Conservation (phyloP, 139 green algal species). For the Volvox reticuliferus region DNA sequence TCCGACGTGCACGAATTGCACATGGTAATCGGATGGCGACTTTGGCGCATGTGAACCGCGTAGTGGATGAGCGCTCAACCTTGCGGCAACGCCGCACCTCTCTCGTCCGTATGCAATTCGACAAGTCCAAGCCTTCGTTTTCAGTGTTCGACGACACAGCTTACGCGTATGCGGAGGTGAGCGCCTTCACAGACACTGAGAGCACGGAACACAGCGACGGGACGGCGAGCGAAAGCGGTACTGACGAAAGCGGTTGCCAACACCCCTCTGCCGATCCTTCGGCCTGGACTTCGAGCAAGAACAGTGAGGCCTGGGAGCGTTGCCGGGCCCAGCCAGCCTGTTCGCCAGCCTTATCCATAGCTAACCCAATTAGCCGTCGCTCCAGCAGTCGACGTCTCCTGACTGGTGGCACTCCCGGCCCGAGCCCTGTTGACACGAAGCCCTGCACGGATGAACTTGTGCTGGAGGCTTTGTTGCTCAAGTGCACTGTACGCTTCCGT, state of each 20-base stretch:
- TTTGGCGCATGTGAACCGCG: not conserved
- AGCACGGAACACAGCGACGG: not conserved
- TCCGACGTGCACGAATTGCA: not conserved
- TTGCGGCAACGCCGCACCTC: not conserved
- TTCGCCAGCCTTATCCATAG: not conserved
- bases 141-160: not conserved
- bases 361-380: not conserved
- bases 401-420: not conserved
- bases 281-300: not conserved
- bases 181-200: not conserved
- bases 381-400: not conserved
- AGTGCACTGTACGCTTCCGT: not conserved
- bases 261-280: not conserved
- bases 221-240: not conserved
- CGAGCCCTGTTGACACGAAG: not conserved
- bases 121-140: not conserved
- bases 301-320: not conserved
- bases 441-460: no score
- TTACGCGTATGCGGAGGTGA: not conserved
- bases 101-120: constrained; percentile 4
- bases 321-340: not conserved
- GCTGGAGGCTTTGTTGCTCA: not conserved
- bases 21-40: constrained; percentile 12
- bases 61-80: not conserved
- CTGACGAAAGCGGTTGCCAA: not conserved